Evolutionary conservation across 2,329 filamentous ascomycete species (phyloP).

Genomic region (Hypocrella siamensis): DNA sequence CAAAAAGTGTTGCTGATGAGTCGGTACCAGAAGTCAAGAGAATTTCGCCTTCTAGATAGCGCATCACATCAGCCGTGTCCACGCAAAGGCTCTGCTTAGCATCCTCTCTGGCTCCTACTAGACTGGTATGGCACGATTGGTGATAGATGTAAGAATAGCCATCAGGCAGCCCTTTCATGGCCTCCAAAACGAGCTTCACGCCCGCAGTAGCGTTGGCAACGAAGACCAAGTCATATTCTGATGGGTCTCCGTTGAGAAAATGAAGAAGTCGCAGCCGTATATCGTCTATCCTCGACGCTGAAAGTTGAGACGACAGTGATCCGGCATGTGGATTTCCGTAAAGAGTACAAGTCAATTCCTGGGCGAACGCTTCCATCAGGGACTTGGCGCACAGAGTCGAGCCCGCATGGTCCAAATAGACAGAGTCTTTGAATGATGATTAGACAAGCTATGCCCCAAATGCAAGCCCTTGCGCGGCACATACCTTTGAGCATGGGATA

Average conservation of each 20-base stretch:
- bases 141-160: slow-evolving; percentile 80
- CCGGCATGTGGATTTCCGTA: slow-evolving; percentile 89
- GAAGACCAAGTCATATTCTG: slow-evolving; percentile 76
- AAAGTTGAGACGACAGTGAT: slow-evolving; percentile 64
- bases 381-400: slow-evolving; percentile 73
- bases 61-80: slow-evolving; percentile 43
- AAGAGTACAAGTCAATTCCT: slow-evolving; percentile 62
- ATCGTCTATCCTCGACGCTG: slow-evolving; percentile 61
- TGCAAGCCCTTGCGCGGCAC: not conserved
- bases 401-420: slow-evolving; percentile 92
- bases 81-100: slow-evolving; percentile 53
- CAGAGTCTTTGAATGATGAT: slow-evolving; percentile 33
- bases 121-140: slow-evolving; percentile 68
- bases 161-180: slow-evolving; percentile 48
- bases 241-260: slow-evolving; percentile 70
- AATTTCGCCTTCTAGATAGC: slow-evolving; percentile 39
- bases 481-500: slow-evolving; percentile 57
- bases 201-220: slow-evolving; percentile 85
- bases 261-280: slow-evolving; percentile 52
- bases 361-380: slow-evolving; percentile 61
- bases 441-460: not conserved
- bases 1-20: slow-evolving; percentile 37
- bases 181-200: slow-evolving; percentile 74
- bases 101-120: slow-evolving; percentile 66
- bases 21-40: slow-evolving; percentile 11